Base-by-base conservation (phyloP, 179 eudicot genomes). In the Beta corolliflora region DNA sequence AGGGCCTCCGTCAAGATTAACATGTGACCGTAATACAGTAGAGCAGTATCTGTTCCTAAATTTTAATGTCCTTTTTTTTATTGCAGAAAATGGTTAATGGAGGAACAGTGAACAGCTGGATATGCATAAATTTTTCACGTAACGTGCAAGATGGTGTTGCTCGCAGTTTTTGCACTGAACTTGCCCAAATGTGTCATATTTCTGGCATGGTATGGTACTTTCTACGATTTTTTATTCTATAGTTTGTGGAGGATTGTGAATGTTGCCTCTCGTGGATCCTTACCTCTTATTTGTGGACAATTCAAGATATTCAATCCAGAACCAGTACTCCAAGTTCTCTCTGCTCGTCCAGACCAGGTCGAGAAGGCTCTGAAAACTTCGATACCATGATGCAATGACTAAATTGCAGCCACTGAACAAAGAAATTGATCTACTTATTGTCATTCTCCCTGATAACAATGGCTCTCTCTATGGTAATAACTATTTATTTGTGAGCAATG, bases 41-140 rank as follows among this genome's bases (percentile, higher is more conserved):
- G 63, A 58, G 63, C 9, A 11, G 2, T 44, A 15, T 19, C 18
- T 41, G 16, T 19, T 21, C 53, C 25, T 19, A 44, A 1, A 41
- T 10, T 6, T 56, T 67, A 7, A 56, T 45, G 10, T 64, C 7
- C 31, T 71, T 7, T 45, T 2, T 31, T 66, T 44, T 66, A 10
- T 71, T 88, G 71, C 92, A 94, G 98, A 93, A 92, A 89, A 90
- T 94, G 96, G 96, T 93, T 9, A 91, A 94, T 81, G 98, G 98
- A 0, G 98, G 96, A 56, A 88, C 77, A 4, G 97, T 94, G 45
- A 82, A 79, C 80, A 87, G 50, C 71, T 94, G 98, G 98, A 85
- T 91, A 58, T 94, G 94, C 84, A 83, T 94, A 18, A 94, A 94
- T 80, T 94, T 94, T 85, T 86, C 97, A 44, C 90, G 90, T 15